Base-by-base conservation (phyloP, 164 flowering plant genomes). In the Protea cynaroides region DNA sequence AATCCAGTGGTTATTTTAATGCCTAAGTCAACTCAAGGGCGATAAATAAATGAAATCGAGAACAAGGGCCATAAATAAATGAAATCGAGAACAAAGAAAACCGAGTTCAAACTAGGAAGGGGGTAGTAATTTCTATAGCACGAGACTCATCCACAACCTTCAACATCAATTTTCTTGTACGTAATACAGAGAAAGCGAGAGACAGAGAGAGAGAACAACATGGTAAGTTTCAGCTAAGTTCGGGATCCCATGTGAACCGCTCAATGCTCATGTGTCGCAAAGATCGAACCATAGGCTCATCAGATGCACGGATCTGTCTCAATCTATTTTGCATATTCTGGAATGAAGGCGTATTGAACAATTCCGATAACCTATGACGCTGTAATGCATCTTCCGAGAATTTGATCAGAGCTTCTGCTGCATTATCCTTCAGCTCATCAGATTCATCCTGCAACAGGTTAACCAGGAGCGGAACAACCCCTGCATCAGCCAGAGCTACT, bases 401-500 rank as follows among this genome's bases (percentile, higher is more conserved):
- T 61, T 74, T 75, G 34, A 76, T 72, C 25, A 82, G 72, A 38
- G 89, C 82, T 68, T 82, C 82, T 3, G 83, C 82, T 24, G 81
- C 84, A 71, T 82, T 77, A 58, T 82, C 85, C 74, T 73, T 77
- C 60, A 75, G 54, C 59, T 75, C 84, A 37, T 77, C 83, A 8
- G 75, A 80, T 54, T 79, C 80, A 46, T 76, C 81, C 10, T 65
- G 71, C 74, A 82, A 38, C 74, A 76, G 58, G 15, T 55, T 65
- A 19, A 81, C 67, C 54, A 84, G 77, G 56, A 70, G 43, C 10
- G 78, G 81, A 44, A 84, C 73, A 13, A 75, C 82, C 49, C 84
- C 86, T 1, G 67, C 79, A 57, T 78, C 76, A 22, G 68, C 78
- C 57, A 84, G 74, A 10, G 73, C 80, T 37, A 15, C 60, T 53